Conservation (phyloP, 2,329 filamentous ascomycete species). For the Orbilia brochopaga region DNA sequence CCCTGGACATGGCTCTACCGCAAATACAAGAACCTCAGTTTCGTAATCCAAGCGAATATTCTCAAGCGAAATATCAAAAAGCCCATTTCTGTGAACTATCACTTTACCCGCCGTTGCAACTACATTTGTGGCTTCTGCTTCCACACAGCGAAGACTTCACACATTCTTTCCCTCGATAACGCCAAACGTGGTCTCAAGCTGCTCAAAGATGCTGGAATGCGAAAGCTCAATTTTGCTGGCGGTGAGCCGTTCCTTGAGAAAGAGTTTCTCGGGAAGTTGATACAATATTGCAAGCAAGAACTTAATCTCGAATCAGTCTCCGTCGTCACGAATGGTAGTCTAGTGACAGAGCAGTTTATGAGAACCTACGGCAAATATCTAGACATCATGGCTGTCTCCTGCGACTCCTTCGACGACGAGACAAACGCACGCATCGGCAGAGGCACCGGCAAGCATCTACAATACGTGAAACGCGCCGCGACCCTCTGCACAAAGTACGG, state of each 20-base stretch:
- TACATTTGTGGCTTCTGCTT: constrained; percentile 65
- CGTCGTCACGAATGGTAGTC: constrained; percentile 65
- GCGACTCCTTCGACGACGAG: constrained; percentile 63
- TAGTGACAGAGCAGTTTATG: constrained; percentile 61
- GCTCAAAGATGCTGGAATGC: constrained; percentile 63
- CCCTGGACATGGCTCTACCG: constrained; percentile 4
- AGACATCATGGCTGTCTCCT: constrained; percentile 65
- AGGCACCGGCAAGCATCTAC: constrained; percentile 61
- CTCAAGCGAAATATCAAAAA: constrained; percentile 8
- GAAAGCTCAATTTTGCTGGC: constrained; percentile 65
- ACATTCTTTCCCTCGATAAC: constrained; percentile 59
- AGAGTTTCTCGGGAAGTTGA: constrained; percentile 59
- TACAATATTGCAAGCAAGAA: constrained; percentile 62
- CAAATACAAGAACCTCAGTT: neutral
- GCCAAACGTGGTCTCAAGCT: constrained; percentile 61
- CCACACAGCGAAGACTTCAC: constrained; percentile 63
- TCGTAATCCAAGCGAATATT: constrained; percentile 13
- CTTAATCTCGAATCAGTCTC: constrained; percentile 63
- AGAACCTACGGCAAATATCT: constrained; percentile 59
- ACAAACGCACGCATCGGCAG: constrained; percentile 65
- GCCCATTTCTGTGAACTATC: constrained; percentile 24
- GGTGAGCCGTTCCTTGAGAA: constrained; percentile 65
- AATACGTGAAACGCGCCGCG: constrained; percentile 60
- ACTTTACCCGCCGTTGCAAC: constrained; percentile 28
- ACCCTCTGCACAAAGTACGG: constrained; percentile 61